Evolutionary conservation across 2,329 filamentous ascomycete genomes (phyloP).

Genomic region (Aspergillus ruber): DNA sequence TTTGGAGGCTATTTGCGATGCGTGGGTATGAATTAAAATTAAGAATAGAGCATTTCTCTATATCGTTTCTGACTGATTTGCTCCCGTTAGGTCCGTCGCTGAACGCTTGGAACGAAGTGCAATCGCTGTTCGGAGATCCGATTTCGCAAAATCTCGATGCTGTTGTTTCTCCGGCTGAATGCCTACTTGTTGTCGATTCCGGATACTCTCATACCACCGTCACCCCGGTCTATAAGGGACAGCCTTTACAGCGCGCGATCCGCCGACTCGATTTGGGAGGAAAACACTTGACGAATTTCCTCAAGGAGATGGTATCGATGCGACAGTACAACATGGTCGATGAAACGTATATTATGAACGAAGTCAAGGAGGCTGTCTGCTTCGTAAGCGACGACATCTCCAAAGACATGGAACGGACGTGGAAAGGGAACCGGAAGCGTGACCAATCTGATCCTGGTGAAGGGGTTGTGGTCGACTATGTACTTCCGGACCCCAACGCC

Average conservation of each 20-base stretch:
- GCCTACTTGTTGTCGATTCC: slow-evolving; percentile 80
- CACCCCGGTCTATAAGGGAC: slow-evolving; percentile 75
- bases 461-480: slow-evolving; percentile 75
- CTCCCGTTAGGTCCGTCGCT: slow-evolving; percentile 56
- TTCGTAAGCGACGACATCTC: slow-evolving; percentile 75
- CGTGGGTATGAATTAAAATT: too few relatives aligned
- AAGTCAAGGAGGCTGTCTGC: slow-evolving; percentile 87
- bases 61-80: background rate
- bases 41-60: too few relatives aligned
- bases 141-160: slow-evolving; percentile 35
- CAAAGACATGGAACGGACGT: slow-evolving; percentile 70
- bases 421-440: slow-evolving; percentile 63
- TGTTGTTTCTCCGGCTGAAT: slow-evolving; percentile 58
- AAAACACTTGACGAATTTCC: slow-evolving; percentile 86
- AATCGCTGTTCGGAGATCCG: slow-evolving; percentile 60
- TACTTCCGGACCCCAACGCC: slow-evolving; percentile 72
- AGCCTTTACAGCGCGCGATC: slow-evolving; percentile 71
- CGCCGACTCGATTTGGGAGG: slow-evolving; percentile 85
- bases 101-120: slow-evolving; percentile 76
- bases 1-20: slow-evolving; percentile 80
- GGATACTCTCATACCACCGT: slow-evolving; percentile 91
- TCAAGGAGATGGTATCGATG: slow-evolving; percentile 81
- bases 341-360: slow-evolving; percentile 87
- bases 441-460: slow-evolving; percentile 20
- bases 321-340: slow-evolving; percentile 95